phyloP scores from a whole-genome alignment of 148 eudicot species.

The Vaccinium vitisidaea region DNA sequence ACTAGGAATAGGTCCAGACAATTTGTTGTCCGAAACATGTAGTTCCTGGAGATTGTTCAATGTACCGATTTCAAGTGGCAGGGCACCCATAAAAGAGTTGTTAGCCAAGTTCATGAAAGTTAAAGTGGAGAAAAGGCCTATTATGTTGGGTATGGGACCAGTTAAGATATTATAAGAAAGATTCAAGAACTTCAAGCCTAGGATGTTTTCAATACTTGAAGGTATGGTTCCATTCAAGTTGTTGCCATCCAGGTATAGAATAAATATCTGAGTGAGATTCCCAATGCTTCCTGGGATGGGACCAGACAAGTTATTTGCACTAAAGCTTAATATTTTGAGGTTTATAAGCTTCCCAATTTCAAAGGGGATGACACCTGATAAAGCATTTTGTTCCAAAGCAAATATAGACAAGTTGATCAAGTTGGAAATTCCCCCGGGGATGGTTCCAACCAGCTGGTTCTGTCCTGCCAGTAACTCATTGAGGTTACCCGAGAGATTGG shows the following conservation, averaged over 20 bases:
- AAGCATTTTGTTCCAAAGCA: background rate
- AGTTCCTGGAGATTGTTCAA: background rate
- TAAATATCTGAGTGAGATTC: constrained; percentile 18
- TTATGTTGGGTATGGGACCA: constrained; percentile 17
- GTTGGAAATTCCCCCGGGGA: constrained; percentile 14
- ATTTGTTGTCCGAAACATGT: constrained; percentile 7
- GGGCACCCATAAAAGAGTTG: background rate
- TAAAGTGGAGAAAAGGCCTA: background rate
- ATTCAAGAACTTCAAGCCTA: constrained; percentile 8
- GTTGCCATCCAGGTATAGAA: background rate
- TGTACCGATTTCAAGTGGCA: background rate
- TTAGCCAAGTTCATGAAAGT: background rate
- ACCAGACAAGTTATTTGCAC: constrained; percentile 3
- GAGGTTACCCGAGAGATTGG: constrained; percentile 13
- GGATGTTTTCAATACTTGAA: constrained; percentile 5
- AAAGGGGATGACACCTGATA: constrained; percentile 17
- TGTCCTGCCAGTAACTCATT: background rate
- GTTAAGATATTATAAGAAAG: constrained; percentile 15
- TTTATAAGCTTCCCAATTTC: constrained; percentile 23
- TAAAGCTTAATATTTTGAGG: background rate
- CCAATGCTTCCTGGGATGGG: constrained; percentile 12
- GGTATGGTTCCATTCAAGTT: constrained; percentile 25
- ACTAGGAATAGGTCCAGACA: background rate
- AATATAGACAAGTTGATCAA: constrained; percentile 7
- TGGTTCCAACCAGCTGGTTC: background rate